Evolutionary conservation across 441 rosid species (phyloP).

Genomic region (Syzygium syzygioides): DNA sequence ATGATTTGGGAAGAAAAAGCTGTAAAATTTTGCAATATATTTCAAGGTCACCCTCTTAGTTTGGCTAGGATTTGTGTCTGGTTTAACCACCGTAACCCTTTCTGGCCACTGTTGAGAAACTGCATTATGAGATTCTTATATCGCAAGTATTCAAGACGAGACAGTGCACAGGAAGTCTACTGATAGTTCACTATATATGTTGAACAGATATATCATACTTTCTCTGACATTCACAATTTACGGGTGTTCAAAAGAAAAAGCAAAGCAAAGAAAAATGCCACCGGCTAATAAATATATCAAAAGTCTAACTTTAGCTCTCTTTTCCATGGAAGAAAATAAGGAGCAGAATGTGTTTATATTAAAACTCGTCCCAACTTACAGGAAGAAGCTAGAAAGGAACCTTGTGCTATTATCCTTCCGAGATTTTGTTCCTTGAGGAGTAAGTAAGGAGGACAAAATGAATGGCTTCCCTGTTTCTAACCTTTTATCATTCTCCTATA

Average conservation of each 20-base stretch:
- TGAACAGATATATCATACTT: not conserved
- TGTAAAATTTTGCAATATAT: not conserved
- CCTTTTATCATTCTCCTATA: not conserved
- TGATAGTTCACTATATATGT: not conserved
- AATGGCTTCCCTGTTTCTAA: not conserved
- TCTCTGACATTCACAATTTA: not conserved
- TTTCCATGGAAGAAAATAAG: too few species aligned
- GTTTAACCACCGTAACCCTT: not conserved
- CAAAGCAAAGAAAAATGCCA: not conserved
- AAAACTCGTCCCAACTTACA: not conserved
- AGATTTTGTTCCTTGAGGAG: not conserved
- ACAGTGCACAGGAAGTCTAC: not conserved
- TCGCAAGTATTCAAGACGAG: not conserved
- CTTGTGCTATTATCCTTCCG: not conserved
- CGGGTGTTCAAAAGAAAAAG: not conserved
- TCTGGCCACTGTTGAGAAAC: not conserved
- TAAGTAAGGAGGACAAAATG: not conserved
- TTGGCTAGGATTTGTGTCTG: not conserved
- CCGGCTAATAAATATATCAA: too few species aligned
- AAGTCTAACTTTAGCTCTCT: too few species aligned
- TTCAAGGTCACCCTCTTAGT: not conserved
- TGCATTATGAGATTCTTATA: not conserved
- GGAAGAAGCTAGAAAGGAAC: not conserved
- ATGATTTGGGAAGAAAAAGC: not conserved
- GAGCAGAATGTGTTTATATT: not conserved